These are phyloP conservation scores for Calycina herbarum DNA, from an alignment of 2,329 filamentous ascomycete species.

Conservation along the genomic window DNA sequence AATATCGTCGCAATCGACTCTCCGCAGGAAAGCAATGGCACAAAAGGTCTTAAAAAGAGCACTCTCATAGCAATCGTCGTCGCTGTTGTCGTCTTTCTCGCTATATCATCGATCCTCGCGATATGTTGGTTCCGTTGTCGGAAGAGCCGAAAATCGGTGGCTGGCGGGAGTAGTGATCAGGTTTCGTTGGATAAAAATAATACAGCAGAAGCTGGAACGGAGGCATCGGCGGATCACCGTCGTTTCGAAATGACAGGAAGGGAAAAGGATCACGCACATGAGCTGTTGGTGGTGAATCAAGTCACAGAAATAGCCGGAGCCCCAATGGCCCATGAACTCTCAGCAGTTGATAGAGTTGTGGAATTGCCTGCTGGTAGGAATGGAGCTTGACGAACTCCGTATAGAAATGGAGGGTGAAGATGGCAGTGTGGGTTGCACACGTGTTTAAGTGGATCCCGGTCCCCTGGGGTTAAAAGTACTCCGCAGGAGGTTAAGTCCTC, in stretches of 20 bases:
- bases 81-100: neutral
- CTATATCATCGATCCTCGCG: neutral
- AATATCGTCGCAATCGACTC: neutral
- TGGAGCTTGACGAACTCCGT: neutral
- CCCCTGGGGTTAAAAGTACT: too few species aligned
- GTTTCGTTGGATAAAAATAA: neutral
- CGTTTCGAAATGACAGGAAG: neutral
- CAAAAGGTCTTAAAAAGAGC: neutral
- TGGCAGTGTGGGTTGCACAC: too few species aligned
- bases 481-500: too few species aligned
- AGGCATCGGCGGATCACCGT: neutral
- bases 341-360: neutral
- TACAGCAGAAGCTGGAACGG: neutral
- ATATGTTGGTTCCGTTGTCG: neutral
- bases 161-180: neutral
- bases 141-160: neutral
- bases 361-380: slow-evolving; percentile 3
- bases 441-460: too few species aligned
- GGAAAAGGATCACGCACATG: neutral
- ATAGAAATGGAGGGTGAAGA: too few species aligned
- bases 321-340: neutral
- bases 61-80: neutral
- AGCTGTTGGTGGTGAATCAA: neutral
- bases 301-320: neutral
- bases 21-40: neutral